Conservation (phyloP, 2,329 filamentous ascomycete genomes). For the Pyrenochaeta sp. region DNA sequence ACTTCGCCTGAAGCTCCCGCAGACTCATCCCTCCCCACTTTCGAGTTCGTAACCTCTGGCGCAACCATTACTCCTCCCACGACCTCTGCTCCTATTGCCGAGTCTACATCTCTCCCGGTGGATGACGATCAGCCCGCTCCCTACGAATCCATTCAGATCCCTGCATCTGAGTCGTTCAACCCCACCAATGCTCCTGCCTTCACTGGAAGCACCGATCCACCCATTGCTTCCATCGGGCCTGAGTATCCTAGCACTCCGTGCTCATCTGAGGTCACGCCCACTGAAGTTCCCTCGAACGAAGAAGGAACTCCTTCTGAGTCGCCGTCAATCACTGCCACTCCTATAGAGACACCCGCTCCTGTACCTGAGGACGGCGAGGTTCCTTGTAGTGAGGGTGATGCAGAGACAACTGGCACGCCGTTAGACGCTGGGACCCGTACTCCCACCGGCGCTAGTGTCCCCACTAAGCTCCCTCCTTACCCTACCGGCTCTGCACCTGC, state of each 20-base stretch:
- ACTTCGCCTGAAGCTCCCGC: constrained; percentile 7
- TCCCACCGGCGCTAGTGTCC: constrained; percentile 6
- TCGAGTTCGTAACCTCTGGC: constrained; percentile 27
- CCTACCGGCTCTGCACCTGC: constrained; percentile 9
- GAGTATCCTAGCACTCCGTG: constrained; percentile 24
- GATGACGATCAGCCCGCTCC: constrained; percentile 22
- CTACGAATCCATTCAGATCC: constrained; percentile 20
- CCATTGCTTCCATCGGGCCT: constrained; percentile 18
- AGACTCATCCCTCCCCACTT: constrained; percentile 23
- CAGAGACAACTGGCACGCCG: background rate
- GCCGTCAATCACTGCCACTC: background rate
- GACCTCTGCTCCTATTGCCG: constrained; percentile 7
- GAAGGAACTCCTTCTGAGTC: constrained; percentile 5
- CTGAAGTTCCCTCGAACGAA: constrained; percentile 9
- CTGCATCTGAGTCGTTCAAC: constrained; percentile 24
- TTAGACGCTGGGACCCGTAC: constrained; percentile 2
- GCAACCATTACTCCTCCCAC: constrained; percentile 27
- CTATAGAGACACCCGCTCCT: too few species aligned
- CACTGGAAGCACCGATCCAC: constrained; percentile 11
- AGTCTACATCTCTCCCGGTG: constrained; percentile 11
- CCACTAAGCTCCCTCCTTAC: constrained; percentile 14
- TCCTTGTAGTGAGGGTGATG: too few species aligned
- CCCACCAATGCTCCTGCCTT: constrained; percentile 28
- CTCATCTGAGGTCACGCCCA: constrained; percentile 5
- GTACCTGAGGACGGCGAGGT: too few species aligned